Percentiles rank a stretch among this genome's conserved stretches.
phyloP scores from a whole-genome alignment of 441 rosid genomes.

The Theobroma grandiflorum region DNA sequence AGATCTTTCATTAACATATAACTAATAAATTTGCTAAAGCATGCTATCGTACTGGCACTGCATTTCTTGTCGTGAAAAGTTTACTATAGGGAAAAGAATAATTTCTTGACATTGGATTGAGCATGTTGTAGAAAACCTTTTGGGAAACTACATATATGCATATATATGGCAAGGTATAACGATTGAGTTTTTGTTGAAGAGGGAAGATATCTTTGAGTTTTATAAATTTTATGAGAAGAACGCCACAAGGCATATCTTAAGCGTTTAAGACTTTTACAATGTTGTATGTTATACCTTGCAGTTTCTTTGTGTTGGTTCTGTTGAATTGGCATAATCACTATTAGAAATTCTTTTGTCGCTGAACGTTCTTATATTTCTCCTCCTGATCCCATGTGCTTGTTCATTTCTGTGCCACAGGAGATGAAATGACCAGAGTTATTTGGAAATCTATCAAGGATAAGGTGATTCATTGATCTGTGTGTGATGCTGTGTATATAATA shows the following conservation, averaged over 20 bases:
- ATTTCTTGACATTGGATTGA: background rate
- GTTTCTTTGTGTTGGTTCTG: background rate
- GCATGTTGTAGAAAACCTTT: background rate
- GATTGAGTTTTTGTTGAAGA: background rate
- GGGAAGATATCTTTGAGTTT: background rate
- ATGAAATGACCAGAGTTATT: constrained; percentile 91
- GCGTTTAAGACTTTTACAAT: background rate
- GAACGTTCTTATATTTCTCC: background rate
- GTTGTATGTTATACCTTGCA: background rate
- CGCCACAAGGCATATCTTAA: background rate
- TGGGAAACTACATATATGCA: background rate
- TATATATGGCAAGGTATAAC: background rate
- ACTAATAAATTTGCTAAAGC: background rate
- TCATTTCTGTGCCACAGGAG: constrained; percentile 44
- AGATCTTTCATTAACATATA: constrained; percentile 7
- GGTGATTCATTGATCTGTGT: constrained; percentile 44
- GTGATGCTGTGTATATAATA: background rate
- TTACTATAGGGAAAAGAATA: background rate
- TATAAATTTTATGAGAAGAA: background rate
- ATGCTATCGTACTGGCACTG: background rate
- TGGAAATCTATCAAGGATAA: constrained; percentile 89
- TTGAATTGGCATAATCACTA: background rate
- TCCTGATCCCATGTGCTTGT: background rate
- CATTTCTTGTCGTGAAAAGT: background rate
- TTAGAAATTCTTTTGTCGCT: too few relatives aligned